Conservation (phyloP, 1,284 basidiomycete genomes). For the Phylloporus sp. region DNA sequence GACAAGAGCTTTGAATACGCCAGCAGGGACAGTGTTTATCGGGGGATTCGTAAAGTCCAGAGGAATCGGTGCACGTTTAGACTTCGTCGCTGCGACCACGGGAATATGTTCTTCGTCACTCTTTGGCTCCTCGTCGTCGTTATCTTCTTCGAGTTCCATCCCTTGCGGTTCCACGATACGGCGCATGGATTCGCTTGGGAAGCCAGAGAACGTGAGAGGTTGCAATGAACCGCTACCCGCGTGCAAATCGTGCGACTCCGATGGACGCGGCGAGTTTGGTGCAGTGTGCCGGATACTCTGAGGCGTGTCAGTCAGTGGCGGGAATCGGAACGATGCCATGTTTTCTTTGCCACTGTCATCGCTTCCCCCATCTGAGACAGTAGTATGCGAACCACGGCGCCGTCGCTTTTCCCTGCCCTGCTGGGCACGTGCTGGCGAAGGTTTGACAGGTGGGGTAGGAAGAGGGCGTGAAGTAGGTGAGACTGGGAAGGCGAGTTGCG, state of each 20-base stretch:
- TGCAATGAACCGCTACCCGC: conserved; percentile 54
- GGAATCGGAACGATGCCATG: conserved; percentile 81
- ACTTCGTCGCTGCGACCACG: conserved; percentile 48
- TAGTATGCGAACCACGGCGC: conserved; percentile 54
- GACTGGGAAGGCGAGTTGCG: conserved; percentile 55
- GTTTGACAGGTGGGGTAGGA: conserved; percentile 41
- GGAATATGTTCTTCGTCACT: conserved; percentile 43
- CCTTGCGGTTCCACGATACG: conserved; percentile 23
- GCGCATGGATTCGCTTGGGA: conserved; percentile 46
- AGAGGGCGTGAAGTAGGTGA: conserved; percentile 44
- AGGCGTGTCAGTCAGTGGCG: conserved; percentile 59
- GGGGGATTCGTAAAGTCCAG: conserved; percentile 81
- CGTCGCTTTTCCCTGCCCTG: conserved; percentile 83
- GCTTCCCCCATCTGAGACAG: conserved; percentile 52
- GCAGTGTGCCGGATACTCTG: conserved; percentile 56
- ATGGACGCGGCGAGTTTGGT: conserved; percentile 47
- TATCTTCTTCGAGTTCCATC: conserved; percentile 20
- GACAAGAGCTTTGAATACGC: conserved; percentile 80
- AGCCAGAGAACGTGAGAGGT: conserved; percentile 71
- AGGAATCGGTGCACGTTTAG: conserved; percentile 78
- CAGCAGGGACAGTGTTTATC: conserved; percentile 81
- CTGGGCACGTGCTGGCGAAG: conserved; percentile 42
- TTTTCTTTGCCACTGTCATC: conserved; percentile 54
- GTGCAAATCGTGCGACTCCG: conserved; percentile 33
- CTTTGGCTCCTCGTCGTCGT: conserved; percentile 29